A percentile compares a stretch with the other conserved stretches of the same genome.
Conservation (phyloP, 2,329 filamentous ascomycete species). For the Nannizziopsis barbatae region DNA sequence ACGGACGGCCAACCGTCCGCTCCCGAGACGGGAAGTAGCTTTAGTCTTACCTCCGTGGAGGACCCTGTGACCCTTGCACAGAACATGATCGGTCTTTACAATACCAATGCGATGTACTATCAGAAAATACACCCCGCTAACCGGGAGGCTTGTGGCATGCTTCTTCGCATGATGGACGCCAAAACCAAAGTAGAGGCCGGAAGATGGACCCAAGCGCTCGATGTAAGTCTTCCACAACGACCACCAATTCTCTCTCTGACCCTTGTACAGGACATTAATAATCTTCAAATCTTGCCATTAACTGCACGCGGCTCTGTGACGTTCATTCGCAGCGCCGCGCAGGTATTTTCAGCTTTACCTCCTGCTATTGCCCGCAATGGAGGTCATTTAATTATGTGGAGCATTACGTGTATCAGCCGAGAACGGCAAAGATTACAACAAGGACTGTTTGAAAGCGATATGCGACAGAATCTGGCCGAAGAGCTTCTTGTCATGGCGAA, state of each 20-base stretch:
- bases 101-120: slow-evolving; percentile 49
- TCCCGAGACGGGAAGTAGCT: slow-evolving; percentile 32
- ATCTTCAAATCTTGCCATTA: slow-evolving; percentile 68
- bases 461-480: slow-evolving; percentile 46
- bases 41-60: slow-evolving; percentile 56
- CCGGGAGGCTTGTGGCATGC: slow-evolving; percentile 47
- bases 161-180: slow-evolving; percentile 51
- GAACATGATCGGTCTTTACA: slow-evolving; percentile 54
- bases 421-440: slow-evolving; percentile 61
- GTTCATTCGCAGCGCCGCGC: slow-evolving; percentile 66
- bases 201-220: slow-evolving; percentile 51
- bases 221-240: slow-evolving; percentile 41
- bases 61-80: slow-evolving; percentile 53
- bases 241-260: background rate
- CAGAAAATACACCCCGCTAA: slow-evolving; percentile 48
- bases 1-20: slow-evolving; percentile 40
- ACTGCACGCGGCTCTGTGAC: slow-evolving; percentile 62
- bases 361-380: slow-evolving; percentile 78
- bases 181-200: slow-evolving; percentile 49
- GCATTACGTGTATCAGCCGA: slow-evolving; percentile 70
- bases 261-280: slow-evolving; percentile 53
- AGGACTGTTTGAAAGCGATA: slow-evolving; percentile 55
- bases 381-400: slow-evolving; percentile 87
- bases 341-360: slow-evolving; percentile 67
- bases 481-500: slow-evolving; percentile 68